A percentile compares a stretch with the other conserved stretches of the same genome.
These are phyloP conservation scores for Bipolaris gigantea DNA, from an alignment of 2,329 filamentous ascomycete genomes.

Conservation along the genomic window DNA sequence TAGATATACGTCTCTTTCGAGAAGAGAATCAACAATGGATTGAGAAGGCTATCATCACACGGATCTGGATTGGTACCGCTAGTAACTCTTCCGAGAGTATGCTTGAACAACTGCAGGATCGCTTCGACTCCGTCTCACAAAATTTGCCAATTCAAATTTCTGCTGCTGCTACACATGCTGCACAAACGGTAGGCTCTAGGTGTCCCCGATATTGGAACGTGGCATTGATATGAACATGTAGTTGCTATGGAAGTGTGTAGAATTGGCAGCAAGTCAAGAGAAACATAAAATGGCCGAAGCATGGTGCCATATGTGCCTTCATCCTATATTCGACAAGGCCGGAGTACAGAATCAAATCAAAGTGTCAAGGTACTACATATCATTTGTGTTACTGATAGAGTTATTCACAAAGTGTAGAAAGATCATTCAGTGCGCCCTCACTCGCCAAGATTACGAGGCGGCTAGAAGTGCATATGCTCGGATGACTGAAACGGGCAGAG, in stretches of 20 bases:
- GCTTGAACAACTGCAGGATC: constrained; percentile 46
- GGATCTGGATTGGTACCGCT: constrained; percentile 66
- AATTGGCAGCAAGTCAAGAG: constrained; percentile 58
- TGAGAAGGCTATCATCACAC: constrained; percentile 68
- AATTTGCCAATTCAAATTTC: constrained; percentile 55
- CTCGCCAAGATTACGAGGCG: constrained; percentile 56
- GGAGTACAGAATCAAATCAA: constrained; percentile 69
- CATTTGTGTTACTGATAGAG: not conserved
- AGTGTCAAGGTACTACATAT: constrained; percentile 59
- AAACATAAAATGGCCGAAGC: constrained; percentile 59
- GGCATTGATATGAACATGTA: constrained; percentile 39
- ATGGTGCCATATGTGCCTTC: constrained; percentile 74
- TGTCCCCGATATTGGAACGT: not conserved
- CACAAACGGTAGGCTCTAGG: constrained; percentile 61
- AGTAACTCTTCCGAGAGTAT: constrained; percentile 43
- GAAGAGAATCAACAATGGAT: constrained; percentile 61
- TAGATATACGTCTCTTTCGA: constrained; percentile 59
- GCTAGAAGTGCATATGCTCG: constrained; percentile 60
- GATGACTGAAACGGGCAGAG: constrained; percentile 61
- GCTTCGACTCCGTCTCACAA: constrained; percentile 53
- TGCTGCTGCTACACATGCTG: constrained; percentile 64
- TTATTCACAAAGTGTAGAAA: constrained; percentile 58
- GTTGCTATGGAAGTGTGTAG: constrained; percentile 82
- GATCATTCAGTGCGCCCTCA: constrained; percentile 69
- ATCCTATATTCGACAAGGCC: constrained; percentile 66